Conservation (phyloP, 2,329 filamentous ascomycete species). For the Rutstroemia sp. region DNA sequence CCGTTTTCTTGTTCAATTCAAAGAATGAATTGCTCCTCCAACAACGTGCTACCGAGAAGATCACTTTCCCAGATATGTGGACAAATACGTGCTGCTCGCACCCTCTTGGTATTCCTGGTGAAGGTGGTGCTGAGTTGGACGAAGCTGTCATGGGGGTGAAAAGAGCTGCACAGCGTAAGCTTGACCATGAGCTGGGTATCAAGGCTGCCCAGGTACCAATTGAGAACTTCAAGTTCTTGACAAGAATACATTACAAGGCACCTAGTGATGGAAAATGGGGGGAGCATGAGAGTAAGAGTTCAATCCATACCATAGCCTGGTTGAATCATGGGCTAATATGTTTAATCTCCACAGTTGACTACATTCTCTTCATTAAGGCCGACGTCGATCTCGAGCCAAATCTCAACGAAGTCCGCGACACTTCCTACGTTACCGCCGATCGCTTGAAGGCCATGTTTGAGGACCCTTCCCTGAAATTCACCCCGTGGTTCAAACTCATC, state of each 20-base stretch:
- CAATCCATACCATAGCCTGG: constrained; percentile 5
- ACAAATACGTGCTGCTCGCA: constrained; percentile 99
- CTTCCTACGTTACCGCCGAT: constrained; percentile 74
- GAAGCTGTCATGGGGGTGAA: constrained; percentile 82
- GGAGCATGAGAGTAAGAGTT: constrained; percentile 82
- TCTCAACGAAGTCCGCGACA: constrained; percentile 81
- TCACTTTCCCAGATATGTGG: constrained; percentile 99
- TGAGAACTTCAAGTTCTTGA: constrained; percentile 88
- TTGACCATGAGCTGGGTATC: constrained; percentile 93
- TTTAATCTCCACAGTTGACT: constrained; percentile 61
- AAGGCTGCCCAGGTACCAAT: constrained; percentile 80
- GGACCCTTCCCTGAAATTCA: constrained; percentile 76
- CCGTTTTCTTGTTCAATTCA: constrained; percentile 94
- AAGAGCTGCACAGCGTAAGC: constrained; percentile 84
- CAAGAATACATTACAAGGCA: constrained; percentile 96
- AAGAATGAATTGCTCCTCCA: constrained; percentile 89
- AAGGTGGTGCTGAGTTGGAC: constrained; percentile 77
- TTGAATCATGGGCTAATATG: background rate
- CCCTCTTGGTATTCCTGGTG: constrained; percentile 81
- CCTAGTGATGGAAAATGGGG: constrained; percentile 97
- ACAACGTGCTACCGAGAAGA: constrained; percentile 93
- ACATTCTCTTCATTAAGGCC: constrained; percentile 96
- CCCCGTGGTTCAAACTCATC: constrained; percentile 98
- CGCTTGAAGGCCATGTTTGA: constrained; percentile 80
- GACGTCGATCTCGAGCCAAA: constrained; percentile 79